These are phyloP conservation scores for Amphibolis antarctica DNA, from an alignment of 106 monocot species.

Conservation along the genomic window DNA sequence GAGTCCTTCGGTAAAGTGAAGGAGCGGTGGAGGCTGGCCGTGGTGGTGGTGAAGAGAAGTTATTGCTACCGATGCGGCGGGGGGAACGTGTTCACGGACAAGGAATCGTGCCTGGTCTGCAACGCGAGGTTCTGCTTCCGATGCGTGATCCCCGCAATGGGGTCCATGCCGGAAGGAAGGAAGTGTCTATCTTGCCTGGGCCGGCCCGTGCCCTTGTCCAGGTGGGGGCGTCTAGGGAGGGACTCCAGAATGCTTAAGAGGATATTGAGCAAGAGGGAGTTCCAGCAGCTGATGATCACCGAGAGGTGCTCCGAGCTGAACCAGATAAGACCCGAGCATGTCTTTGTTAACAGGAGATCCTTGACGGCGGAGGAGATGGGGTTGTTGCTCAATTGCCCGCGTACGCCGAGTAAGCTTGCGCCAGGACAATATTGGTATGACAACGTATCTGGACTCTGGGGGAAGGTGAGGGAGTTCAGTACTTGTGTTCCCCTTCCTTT, in stretches of 20 bases:
- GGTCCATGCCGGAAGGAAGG: slow-evolving; percentile 93
- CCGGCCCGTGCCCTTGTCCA: slow-evolving; percentile 40
- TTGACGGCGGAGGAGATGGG: slow-evolving; percentile 57
- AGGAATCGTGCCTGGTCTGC: slow-evolving; percentile 71
- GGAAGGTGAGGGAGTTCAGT: slow-evolving; percentile 12
- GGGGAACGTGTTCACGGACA: slow-evolving; percentile 65
- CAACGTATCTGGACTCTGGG: slow-evolving; percentile 83
- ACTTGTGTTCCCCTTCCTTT: not conserved
- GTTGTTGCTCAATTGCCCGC: slow-evolving; percentile 39
- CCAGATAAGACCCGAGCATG: slow-evolving; percentile 51
- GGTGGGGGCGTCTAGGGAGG: slow-evolving; percentile 59
- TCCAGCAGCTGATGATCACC: slow-evolving; percentile 30
- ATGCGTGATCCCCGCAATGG: slow-evolving; percentile 68
- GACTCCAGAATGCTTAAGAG: slow-evolving; percentile 53
- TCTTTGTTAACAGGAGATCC: slow-evolving; percentile 52
- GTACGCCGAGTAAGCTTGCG: slow-evolving; percentile 49
- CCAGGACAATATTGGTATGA: slow-evolving; percentile 91
- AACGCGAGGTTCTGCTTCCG: slow-evolving; percentile 56
- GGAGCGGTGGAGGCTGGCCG: not conserved
- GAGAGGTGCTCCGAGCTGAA: slow-evolving; percentile 54
- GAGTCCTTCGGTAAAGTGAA: not conserved
- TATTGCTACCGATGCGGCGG: slow-evolving; percentile 51
- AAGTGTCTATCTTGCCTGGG: slow-evolving; percentile 79
- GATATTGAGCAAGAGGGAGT: slow-evolving; percentile 55
- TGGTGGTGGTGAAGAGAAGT: slow-evolving; percentile 11